Conservation (phyloP, 108 stramenopile species). For the Fistulifera solaris region DNA sequence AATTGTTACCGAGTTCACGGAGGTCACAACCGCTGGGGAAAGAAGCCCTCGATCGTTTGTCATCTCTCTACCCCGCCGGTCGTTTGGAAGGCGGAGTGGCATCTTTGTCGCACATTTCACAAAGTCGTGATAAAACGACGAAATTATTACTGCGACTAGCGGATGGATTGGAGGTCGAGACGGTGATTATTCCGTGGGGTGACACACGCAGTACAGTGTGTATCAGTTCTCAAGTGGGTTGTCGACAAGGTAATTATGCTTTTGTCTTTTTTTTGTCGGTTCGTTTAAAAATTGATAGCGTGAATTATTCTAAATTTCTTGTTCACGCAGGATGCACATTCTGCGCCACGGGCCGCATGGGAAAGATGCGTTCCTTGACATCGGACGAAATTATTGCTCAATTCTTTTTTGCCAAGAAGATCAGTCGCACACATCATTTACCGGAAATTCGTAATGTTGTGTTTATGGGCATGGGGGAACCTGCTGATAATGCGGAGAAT, state of each 20-base stretch:
- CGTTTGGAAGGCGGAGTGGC: conserved; percentile 59
- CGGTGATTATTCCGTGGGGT: conserved; percentile 71
- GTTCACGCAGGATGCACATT: conserved; percentile 48
- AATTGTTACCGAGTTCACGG: conserved; percentile 39
- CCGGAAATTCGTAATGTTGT: conserved; percentile 41
- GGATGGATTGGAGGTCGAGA: conserved; percentile 72
- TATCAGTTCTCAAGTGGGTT: conserved; percentile 83
- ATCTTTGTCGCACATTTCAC: conserved; percentile 36
- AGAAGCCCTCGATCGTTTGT: conserved; percentile 25
- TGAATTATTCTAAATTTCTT: background rate
- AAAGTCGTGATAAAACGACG: conserved; percentile 45
- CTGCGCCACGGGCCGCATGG: conserved; percentile 84
- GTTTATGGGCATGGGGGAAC: conserved; percentile 92
- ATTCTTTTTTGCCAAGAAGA: conserved; percentile 60
- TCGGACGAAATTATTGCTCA: conserved; percentile 76
- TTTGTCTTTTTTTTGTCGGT: background rate
- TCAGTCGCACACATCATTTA: conserved; percentile 35
- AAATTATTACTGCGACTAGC: conserved; percentile 51
- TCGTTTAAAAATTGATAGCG: background rate
- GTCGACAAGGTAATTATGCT: conserved; percentile 42
- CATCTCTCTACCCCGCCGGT: conserved; percentile 33
- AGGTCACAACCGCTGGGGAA: conserved; percentile 38
- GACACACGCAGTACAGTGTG: conserved; percentile 51
- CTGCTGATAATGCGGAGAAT: conserved; percentile 63
- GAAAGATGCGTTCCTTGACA: conserved; percentile 50